Evolutionary conservation across 257 asterid genomes (phyloP), one percentile per base, ranked within the genome.

Genomic region (Nicotiana attenuata): DNA sequence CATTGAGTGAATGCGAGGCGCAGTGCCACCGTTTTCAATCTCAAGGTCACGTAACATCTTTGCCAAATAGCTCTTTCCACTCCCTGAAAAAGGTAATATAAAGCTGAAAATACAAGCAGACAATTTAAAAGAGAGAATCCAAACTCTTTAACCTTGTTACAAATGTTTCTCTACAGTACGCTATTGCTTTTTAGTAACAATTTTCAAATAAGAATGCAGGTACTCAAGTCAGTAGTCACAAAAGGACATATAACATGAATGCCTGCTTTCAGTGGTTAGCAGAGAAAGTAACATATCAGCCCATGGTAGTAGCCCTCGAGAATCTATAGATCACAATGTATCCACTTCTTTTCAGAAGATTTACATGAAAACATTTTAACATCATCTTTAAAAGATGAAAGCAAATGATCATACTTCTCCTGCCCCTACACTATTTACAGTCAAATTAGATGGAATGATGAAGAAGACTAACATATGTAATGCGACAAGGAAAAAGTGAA

Each of bases 11-110:
- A 96, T 93, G 66, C 99, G 89, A 57, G 99, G 98, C 77, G 93
- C 98, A 76, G 83, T 81, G 83, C 97, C 97, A 88, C 99, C 97
- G 82, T 93, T 92, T 88, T 96, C 99, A 84, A 96, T 93, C 91
- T 96, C 99, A 75, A 96, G 85, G 75, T 96, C 98, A 41, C 98
- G 98, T 86, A 94, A 84, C 83, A 89, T 81, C 84, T 94, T 96
- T 22, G 98, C 99, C 90, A 94, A 76, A 89, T 96, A 93, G 92
- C 98, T 96, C 92, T 96, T 96, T 80, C 99, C 99, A 87, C 99
- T 93, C 81, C 99, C 99, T 96, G 91, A 88, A 89, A 71, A 89
- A 33, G 53, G 81, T 41, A 78, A 56, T 41, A 79, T 41, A 17
- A 20, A 19, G 31, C 80, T 29, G 73, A 84, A 56, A 79, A 63